Evolutionary conservation across 345 rosid species (phyloP).

Genomic region (Dipteronia dyeriana): DNA sequence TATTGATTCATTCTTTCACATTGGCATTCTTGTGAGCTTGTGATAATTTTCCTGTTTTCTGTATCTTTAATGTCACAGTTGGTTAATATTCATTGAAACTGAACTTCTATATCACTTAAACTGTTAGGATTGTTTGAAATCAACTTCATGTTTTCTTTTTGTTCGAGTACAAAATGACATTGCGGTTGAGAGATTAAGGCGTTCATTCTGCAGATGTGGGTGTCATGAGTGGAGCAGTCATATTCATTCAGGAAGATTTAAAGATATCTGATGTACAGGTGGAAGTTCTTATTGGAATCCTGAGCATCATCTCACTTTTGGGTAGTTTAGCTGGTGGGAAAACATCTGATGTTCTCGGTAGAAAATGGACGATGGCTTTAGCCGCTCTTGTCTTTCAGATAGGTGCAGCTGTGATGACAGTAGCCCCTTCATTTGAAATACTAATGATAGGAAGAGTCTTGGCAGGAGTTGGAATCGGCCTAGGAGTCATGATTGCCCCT

Average conservation of each 20-base stretch:
- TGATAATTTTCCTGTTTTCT: background rate
- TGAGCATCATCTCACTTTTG: conserved; percentile 76
- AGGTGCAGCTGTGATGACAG: conserved; percentile 77
- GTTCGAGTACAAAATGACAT: background rate
- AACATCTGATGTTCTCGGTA: conserved; percentile 75
- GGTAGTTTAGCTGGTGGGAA: conserved; percentile 91
- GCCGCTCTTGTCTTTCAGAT: conserved; percentile 80
- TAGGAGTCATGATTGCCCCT: conserved; percentile 92
- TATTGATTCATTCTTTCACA: background rate
- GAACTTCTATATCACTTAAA: background rate
- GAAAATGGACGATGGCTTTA: conserved; percentile 93
- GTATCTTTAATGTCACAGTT: background rate
- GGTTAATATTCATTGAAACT: background rate
- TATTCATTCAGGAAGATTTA: conserved; percentile 82
- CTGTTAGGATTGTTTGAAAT: background rate
- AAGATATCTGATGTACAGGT: conserved; percentile 76
- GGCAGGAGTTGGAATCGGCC: conserved; percentile 82
- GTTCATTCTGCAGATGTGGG: conserved; percentile 70
- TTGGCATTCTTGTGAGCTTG: background rate
- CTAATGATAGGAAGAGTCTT: conserved; percentile 76
- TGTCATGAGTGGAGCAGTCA: conserved; percentile 94
- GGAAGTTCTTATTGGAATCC: conserved; percentile 74
- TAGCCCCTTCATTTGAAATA: conserved; percentile 69
- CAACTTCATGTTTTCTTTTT: background rate
- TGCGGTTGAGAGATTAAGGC: background rate